Base-by-base conservation (phyloP, 345 rosid genomes). In the Fremontodendron californicum region DNA sequence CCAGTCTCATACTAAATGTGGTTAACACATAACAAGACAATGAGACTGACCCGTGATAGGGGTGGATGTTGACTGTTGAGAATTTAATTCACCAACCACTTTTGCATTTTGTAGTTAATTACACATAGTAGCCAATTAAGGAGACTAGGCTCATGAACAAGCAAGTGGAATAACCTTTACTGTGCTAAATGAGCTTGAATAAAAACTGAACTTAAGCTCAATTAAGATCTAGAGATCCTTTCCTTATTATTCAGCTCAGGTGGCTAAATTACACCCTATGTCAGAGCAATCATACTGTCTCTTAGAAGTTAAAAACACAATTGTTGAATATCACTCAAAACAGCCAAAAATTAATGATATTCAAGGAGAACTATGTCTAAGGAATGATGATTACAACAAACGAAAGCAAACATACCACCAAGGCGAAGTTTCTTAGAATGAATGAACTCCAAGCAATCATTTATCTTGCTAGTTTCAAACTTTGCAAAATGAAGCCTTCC, bases 391-490 rank as follows among this genome's bases (percentile, higher is more conserved):
- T 15, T 21, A 63, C 21, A 29, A 42, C 33, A 7, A 21, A 60
- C 7, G 23, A 27, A 60, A 48, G 77, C 42, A 69, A 54, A 69
- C 85, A 51, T 83, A 93, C 98, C 88, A 23, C 85, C 85, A 57
- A 81, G 79, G 61, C 80, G 86, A 80, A 91, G 96, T 73, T 86
- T 86, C 66, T 86, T 88, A 73, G 85, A 84, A 25, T 61, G 78
- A 68, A 96, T 93, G 75, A 92, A 93, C 73, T 93, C 93, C 52
- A 96, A 65, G 83, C 97, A 96, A 74, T 93, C 97, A 78, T 85
- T 78, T 48, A 96, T 92, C 74, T 93, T 92, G 90, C 84, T 84
- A 5, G 99, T 96, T 81, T 93, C 98, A 70, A 96, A 93, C 82
- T 84, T 96, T 1, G 92, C 91, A 70, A 96, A 93, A 83, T 88